Evolutionary conservation across 148 eudicot species (phyloP), one percentile per base, ranked within the genome.

Genomic region (Amaranthus hypochondriacus): DNA sequence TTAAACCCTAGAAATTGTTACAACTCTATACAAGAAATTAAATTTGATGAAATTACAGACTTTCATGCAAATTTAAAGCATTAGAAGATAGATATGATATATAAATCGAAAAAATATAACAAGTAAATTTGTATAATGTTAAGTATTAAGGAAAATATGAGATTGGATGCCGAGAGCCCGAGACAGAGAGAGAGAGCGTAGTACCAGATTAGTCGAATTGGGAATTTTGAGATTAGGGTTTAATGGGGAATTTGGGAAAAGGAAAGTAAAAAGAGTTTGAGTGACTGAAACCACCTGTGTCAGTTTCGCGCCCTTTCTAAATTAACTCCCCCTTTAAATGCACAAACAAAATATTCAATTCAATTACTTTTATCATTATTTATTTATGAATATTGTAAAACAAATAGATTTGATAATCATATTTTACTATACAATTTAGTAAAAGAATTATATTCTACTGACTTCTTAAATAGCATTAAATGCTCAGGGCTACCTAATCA

Each of bases 181-280:
- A 18, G 18, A 18, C 18, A 18, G 18, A 18, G 18, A n/a, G 39
- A 47, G 1, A 28, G 3, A 43, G 47, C 14, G 8, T 2, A 5
- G 57, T 68, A 75, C 67, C 68, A 1, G 58, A 68, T 57, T 4
- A 42, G 10, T 75, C 14, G 67, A 6, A 58, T 4, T 21, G 60
- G 54, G 0, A 43, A 62, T 43, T 8, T 43, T 5, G 12, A 42
- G 18, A 11, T 8, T 75, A 75, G 78, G 78, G 78, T 75, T 75
- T 75, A 56, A 3, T 39, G 51, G 69, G 59, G 61, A 69, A 39
- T 11, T 42, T 9, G n/a, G 15, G n/a, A n/a, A 14, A 6, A 8
- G 7, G 52, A 46, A 65, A 7, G 6, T 65, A 5, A 5, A 10
- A 1, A 3, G 5, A 10, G 4, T 4, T 0, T 14, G 21, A 14